Conservation (phyloP, 345 rosid species). For the Microcos paniculata region DNA sequence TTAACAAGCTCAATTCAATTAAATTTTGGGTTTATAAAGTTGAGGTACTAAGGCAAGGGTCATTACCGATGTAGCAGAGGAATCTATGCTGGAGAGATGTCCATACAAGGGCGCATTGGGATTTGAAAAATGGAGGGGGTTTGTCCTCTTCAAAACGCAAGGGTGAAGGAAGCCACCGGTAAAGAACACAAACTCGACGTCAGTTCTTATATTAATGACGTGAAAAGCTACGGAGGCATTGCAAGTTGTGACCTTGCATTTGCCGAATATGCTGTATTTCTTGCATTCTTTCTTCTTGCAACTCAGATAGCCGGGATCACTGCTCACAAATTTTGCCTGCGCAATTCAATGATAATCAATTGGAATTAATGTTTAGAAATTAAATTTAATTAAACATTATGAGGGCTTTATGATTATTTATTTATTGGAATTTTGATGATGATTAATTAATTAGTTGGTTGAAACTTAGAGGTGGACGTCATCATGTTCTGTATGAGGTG, state of each 20-base stretch:
- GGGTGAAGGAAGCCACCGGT: slow-evolving; percentile 49
- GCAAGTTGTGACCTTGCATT: slow-evolving; percentile 40
- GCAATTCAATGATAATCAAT: not conserved
- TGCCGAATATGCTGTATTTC: slow-evolving; percentile 7
- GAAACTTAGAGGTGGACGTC: too few relatives aligned
- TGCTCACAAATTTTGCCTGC: slow-evolving; percentile 47
- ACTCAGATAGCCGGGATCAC: slow-evolving; percentile 50
- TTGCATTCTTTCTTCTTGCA: slow-evolving; percentile 47
- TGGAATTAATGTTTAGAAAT: not conserved
- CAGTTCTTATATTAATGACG: slow-evolving; percentile 57
- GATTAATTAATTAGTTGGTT: too few relatives aligned
- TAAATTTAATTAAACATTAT: too few relatives aligned
- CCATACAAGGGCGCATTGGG: slow-evolving; percentile 53
- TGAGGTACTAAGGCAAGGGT: not conserved
- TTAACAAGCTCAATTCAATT: not conserved
- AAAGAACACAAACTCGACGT: slow-evolving; percentile 56
- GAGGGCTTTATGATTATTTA: too few relatives aligned
- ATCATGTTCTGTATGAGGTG: too few relatives aligned
- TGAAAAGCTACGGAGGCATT: slow-evolving; percentile 46
- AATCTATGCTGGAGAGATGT: slow-evolving; percentile 55
- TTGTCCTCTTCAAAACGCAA: slow-evolving; percentile 42
- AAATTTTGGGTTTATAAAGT: not conserved
- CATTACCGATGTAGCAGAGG: slow-evolving; percentile 53
- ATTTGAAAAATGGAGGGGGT: slow-evolving; percentile 44
- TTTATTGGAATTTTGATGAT: too few relatives aligned